Evolutionary conservation across 106 monocot genomes (phyloP), one percentile per base, ranked within the genome.

Genomic region (Cymbidium sinense): DNA sequence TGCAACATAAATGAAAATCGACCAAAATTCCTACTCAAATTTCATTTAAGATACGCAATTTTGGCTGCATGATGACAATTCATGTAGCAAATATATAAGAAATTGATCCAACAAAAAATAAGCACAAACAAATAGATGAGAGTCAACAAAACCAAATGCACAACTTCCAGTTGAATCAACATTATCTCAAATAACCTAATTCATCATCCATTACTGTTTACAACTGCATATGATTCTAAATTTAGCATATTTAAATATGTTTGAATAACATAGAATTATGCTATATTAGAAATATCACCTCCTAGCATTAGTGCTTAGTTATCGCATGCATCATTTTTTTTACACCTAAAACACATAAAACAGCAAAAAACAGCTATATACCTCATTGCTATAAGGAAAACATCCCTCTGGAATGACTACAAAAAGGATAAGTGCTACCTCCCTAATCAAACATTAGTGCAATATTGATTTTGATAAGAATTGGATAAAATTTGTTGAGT

Each of bases 131-230:
- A 34, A 71, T 35, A 23, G 7, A 71, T 71, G 19, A 34, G 20
- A 71, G 37, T 71, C 71, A 70, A 33, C 71, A 71, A 71, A 71
- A 37, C n/a, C 17, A 71, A 29, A 33, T 67, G 21, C 29, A 39
- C 67, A 71, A 23, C 20, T 71, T 21, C 19, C 37, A 71, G 5
- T n/a, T 15, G 15, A 71, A 36, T 35, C 36, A 34, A 69, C 31
- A n/a, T 39, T 7, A 71, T 31, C 15, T 33, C 31, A 67, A 31
- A 0, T 4, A 67, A 31, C 4, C 67, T 25, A 12, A 30, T 17
- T 33, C 29, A 13, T 11, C n/a, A 33, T 31, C 27, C 33, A 67
- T 33, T 33, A 67, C 30, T 12, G 31, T 17, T 29, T 67, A 67
- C n/a, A 67, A 31, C 67, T 67, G 61, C 33, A 31, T 33, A 33